These are phyloP conservation scores for Tulasnella sp. DNA, from an alignment of 768 basidiomycete species.

Conservation along the genomic window DNA sequence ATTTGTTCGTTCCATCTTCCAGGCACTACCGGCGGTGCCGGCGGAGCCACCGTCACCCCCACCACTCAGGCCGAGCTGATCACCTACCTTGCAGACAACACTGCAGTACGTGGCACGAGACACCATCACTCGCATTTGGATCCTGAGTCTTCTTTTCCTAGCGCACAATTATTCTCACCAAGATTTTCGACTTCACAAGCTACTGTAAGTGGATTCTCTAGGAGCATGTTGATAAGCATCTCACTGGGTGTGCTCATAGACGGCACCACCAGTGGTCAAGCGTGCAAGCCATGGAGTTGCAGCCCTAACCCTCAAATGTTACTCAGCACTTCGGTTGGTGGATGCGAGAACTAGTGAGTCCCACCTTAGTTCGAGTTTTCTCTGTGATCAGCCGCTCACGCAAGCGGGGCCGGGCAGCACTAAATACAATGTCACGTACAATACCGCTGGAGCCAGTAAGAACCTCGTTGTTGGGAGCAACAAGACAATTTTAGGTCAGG, in stretches of 20 bases:
- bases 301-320: not conserved
- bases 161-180: not conserved
- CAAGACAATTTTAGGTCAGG: not conserved
- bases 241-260: not conserved
- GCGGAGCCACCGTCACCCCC: not conserved
- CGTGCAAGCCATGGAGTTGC: not conserved
- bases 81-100: not conserved
- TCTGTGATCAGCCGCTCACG: too few species aligned
- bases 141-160: not conserved
- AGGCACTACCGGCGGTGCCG: not conserved
- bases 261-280: not conserved
- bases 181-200: not conserved
- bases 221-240: not conserved
- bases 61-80: not conserved
- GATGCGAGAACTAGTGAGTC: not conserved
- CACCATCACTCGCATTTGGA: not conserved
- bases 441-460: not conserved
- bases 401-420: not conserved
- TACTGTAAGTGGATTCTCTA: not conserved
- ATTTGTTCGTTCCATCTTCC: not conserved
- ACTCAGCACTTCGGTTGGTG: not conserved
- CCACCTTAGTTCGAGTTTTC: too few species aligned
- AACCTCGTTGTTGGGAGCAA: not conserved
- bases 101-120: not conserved
- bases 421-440: not conserved